Base-by-base conservation (phyloP, 1,139 yeast species). In the Suhomyces wounanorum region DNA sequence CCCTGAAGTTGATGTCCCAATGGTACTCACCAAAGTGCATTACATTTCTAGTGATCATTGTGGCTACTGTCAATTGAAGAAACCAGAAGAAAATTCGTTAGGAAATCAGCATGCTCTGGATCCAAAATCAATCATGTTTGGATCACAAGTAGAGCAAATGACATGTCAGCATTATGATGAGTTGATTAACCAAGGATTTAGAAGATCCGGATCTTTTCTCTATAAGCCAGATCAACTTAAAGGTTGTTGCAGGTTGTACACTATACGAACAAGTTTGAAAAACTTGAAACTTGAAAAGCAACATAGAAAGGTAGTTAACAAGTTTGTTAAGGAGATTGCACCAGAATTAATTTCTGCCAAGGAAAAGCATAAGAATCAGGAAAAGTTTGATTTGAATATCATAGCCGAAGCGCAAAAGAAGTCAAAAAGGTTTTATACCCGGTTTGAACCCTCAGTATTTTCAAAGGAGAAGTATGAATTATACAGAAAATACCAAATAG, bases 221-320 rank as follows among this genome's bases (percentile, higher is more conserved):
- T 91, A 91, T 63, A 87, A 85, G 61, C 84, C 89, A 0, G 96
- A 92, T 64, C 67, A 83, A 54, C 64, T 86, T 33, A 67, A 90
- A 35, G 82, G 82, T 40, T 92, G 98, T 63, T 92, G 98, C 61
- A 78, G 94, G n/a, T 77, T 84, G 63, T 89, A 83, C 63, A 87
- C 97, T 0, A 89, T 91, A 28, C 68, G 97, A 48, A 84, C 96
- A 0, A 75, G 72, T 39, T 67, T 79, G 35, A 62, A 61, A 0
- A 61, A 66, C 39, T 75, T 84, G 56, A 72, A 74, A 45, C 66
- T 86, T 11, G 69, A 75, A 28, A 89, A 89, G 63, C 92, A 87
- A 46, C 86, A 85, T 51, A 77, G 92, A 39, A 83, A 84, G 55
- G 77, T 79, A 4, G 64, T 89, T 5, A 87, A 86, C 59, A 73